Evolutionary conservation across 1,284 basidiomycete species (phyloP), one percentile per base, ranked within the genome.

Genomic region (Pascua guehoae): DNA sequence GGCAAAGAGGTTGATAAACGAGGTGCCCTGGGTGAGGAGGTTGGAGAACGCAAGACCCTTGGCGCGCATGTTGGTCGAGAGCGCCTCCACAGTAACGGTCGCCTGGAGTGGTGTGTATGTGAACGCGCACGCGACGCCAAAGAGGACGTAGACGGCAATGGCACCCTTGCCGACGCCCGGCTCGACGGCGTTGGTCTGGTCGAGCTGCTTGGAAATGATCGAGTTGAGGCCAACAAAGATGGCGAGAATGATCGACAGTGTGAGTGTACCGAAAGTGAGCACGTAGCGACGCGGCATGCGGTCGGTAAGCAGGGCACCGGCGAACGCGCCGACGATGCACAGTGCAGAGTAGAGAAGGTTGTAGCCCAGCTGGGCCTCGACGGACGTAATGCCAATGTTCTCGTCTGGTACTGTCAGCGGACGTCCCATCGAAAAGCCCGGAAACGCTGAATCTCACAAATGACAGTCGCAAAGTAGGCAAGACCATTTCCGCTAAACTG

Each of bases 41-140:
- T 71, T 70, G 17, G 71, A 71, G 41, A 71, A 62, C 15, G 74
- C 75, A 78, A 84, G 83, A 57, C 84, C 84, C 67, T 85, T 85
- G 8, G 84, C 84, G 52, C 83, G 79, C 47, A 82, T 81, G 56
- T 81, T 83, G 50, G 81, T 83, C 55, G 81, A 75, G 15, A 85
- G 73, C 57, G 81, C 82, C 61, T 85, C 84, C 17, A 81, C 79
- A 1, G 84, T 83, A 58, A 84, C 82, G 10, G 84, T 68, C 4
- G 81, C 83, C 69, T 85, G 82, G n/a, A 70, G 60, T 0, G 68
- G 70, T 12, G 69, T 70, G 58, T 68, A 72, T 40, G 66, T 63
- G 62, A 70, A 73, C 2, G 66, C 63, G 61, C 63, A 69, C 48
- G 70, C 53, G 32, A 67, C 12, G 32, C 45, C 45, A 17, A 56